Base-by-base conservation (phyloP, 2,329 filamentous ascomycete species). In the Tolypocladium ovalisporum region DNA sequence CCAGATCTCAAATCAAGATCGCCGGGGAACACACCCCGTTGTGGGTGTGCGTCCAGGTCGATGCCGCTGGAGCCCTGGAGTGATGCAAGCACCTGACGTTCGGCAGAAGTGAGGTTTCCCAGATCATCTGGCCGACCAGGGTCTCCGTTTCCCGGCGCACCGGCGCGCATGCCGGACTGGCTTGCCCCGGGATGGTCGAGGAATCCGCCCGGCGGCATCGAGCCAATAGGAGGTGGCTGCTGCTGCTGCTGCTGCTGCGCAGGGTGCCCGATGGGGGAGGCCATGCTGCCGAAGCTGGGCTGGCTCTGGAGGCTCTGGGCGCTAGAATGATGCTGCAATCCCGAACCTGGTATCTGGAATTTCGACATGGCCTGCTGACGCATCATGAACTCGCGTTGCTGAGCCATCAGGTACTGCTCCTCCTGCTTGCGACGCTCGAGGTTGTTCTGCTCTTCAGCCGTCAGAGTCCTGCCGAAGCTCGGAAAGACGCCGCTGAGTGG, bases 381-480 rank as follows among this genome's bases (percentile, higher is more conserved):
- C 61, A 91, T 88, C 57, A 97, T 82, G 64, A 90, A 90, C 70
- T 99, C 94, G 64, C 96, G 90, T 71, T 99, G 94, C 47, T 94
- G 87, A 52, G 95, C 94, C 84, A 97, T 95, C 39, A 96, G 79
- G 70, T 94, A 96, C 70, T 99, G 94, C 68, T 99, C 95, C 72
- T 99, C 94, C 71, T 99, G 94, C 76, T 99, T 99, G 55, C 94
- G 83, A 56, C 94, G 84, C 75, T 99, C 94, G 1, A 99, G 78
- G 42, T 96, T 96, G 73, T 99, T 99, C 70, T 99, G 94, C 72
- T 99, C 94, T 67, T 97, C 93, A 0, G 94, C 94, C 10, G 95
- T 99, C 64, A 99, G 77, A 1, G 95, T 99, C 9, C 94, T 91
- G 7, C 94, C 94, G 70, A 97, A 99, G 68, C 90, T 96, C 0